Percentiles rank a stretch among this genome's conserved stretches.
Conservation (phyloP, 1,284 basidiomycete genomes). For the Ceratobasidium sp. region DNA sequence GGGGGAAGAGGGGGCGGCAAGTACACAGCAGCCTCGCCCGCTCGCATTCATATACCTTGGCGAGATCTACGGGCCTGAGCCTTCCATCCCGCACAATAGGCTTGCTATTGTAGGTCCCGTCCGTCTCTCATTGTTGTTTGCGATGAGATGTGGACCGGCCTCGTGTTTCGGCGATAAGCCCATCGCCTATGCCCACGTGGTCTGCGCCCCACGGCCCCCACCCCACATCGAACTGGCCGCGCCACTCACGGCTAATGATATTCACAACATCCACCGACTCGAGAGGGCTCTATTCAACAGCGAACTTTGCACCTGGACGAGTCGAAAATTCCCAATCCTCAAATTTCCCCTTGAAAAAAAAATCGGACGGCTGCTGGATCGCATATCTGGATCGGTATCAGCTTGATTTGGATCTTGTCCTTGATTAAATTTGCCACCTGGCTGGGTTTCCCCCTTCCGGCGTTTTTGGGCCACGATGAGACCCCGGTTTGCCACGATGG, state of each 20-base stretch:
- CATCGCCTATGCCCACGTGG: neutral
- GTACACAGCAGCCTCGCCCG: neutral
- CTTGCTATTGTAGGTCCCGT: constrained; percentile 11
- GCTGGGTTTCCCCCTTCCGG: neutral
- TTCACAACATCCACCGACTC: no score
- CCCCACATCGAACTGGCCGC: neutral
- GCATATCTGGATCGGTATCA: neutral
- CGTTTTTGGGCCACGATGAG: neutral
- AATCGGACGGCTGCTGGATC: neutral
- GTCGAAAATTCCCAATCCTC: no score
- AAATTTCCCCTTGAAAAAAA: neutral
- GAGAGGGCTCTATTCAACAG: no score
- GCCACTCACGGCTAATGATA: no score
- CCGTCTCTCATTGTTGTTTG: constrained; percentile 5
- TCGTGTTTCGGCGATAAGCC: constrained; percentile 17
- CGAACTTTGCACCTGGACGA: no score
- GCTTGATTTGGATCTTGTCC: neutral
- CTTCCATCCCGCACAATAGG: constrained; percentile 21
- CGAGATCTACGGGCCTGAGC: constrained; percentile 1
- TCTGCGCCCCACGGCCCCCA: neutral
- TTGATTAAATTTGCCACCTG: neutral
- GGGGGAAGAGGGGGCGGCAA: neutral
- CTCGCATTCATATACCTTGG: constrained; percentile 5
- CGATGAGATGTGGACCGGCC: constrained; percentile 3
- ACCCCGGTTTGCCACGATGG: neutral